Conservation (phyloP, 495 filamentous ascomycete genomes). For the Aspergillus bridgeri region DNA sequence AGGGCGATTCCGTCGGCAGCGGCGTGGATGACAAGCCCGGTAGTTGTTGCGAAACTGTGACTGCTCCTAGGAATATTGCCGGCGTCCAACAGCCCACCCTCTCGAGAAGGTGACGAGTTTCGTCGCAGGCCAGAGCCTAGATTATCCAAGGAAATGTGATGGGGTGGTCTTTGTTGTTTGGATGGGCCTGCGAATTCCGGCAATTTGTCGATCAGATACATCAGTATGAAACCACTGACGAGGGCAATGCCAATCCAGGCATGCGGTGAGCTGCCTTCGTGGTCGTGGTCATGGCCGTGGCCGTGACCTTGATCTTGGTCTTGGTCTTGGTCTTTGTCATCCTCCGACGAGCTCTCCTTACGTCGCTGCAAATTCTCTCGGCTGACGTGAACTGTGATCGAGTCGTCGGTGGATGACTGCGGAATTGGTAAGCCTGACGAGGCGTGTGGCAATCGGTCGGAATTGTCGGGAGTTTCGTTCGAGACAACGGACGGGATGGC, state of each 20-base stretch:
- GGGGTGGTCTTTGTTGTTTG: slow-evolving; percentile 50
- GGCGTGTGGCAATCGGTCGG: slow-evolving; percentile 11
- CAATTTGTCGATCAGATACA: slow-evolving; percentile 93
- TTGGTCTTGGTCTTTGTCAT: slow-evolving; percentile 37
- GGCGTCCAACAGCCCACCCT: slow-evolving; percentile 37
- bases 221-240: slow-evolving; percentile 86
- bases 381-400: neutral
- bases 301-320: neutral
- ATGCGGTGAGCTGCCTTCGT: slow-evolving; percentile 52
- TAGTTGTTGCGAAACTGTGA: slow-evolving; percentile 69
- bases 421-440: slow-evolving; percentile 15
- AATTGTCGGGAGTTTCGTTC: slow-evolving; percentile 6
- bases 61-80: slow-evolving; percentile 29
- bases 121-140: slow-evolving; percentile 55
- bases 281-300: slow-evolving; percentile 13
- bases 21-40: slow-evolving; percentile 92
- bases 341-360: slow-evolving; percentile 31
- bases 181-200: slow-evolving; percentile 64
- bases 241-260: slow-evolving; percentile 82
- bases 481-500: slow-evolving; percentile 20
- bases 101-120: slow-evolving; percentile 47
- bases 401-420: neutral
- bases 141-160: slow-evolving; percentile 81
- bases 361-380: slow-evolving; percentile 10
- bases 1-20: slow-evolving; percentile 96